Conservation (phyloP, 2,329 filamentous ascomycete genomes). For the Exophiala alcalophila region DNA sequence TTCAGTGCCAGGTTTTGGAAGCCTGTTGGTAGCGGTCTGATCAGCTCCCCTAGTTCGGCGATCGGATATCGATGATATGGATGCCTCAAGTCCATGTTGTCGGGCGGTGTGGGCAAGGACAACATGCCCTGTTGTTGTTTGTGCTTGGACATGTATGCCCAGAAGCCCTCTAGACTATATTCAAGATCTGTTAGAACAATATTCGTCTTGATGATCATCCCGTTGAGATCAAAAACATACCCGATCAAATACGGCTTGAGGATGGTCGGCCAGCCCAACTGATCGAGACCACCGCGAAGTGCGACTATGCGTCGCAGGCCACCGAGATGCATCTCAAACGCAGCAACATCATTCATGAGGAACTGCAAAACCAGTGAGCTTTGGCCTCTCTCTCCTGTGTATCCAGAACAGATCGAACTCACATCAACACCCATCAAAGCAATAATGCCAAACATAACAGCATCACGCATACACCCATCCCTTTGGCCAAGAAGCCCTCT, state of each 20-base stretch:
- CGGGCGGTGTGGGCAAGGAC: background rate
- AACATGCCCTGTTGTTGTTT: background rate
- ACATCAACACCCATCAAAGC: conserved; percentile 19
- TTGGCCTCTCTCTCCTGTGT: too few species aligned
- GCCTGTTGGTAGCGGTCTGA: background rate
- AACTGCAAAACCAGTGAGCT: conserved; percentile 9
- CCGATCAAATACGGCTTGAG: conserved; percentile 11
- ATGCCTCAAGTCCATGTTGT: background rate
- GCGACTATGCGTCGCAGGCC: conserved; percentile 13
- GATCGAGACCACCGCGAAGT: conserved; percentile 13
- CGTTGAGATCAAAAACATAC: background rate
- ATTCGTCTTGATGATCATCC: background rate
- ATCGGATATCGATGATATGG: conserved; percentile 3
- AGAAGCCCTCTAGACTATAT: conserved; percentile 16
- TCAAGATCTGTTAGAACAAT: too few species aligned
- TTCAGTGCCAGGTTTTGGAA: conserved; percentile 6
- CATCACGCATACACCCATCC: conserved; percentile 4
- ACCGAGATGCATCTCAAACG: conserved; percentile 10
- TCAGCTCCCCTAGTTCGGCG: conserved; percentile 6
- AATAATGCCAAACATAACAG: conserved; percentile 16
- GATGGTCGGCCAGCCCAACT: conserved; percentile 13
- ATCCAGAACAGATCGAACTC: background rate
- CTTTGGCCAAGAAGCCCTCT: background rate
- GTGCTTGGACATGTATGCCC: conserved; percentile 10
- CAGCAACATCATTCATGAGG: conserved; percentile 10